Conservation (phyloP, 495 filamentous ascomycete species). For the Bombardia bombarda region DNA sequence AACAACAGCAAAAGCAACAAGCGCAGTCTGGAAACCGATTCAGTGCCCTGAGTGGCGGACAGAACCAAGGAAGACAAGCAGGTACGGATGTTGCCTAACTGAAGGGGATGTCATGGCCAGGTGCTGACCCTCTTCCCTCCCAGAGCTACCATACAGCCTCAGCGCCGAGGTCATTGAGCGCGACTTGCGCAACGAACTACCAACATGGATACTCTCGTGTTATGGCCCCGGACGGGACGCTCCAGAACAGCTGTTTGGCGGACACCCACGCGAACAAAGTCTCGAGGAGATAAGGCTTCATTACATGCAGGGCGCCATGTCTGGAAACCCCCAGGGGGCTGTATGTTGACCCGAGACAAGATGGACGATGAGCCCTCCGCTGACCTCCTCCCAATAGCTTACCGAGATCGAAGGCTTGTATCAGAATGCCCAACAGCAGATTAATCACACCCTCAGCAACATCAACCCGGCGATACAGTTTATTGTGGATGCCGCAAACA, state of each 20-base stretch:
- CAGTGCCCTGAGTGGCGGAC: slow-evolving; percentile 15
- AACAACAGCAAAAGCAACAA: slow-evolving; percentile 13
- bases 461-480: slow-evolving; percentile 66
- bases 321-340: slow-evolving; percentile 56
- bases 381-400: slow-evolving; percentile 24
- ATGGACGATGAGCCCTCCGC: too few relatives aligned
- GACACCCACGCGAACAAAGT: slow-evolving; percentile 68
- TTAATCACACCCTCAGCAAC: slow-evolving; percentile 56
- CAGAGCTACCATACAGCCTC: slow-evolving; percentile 28
- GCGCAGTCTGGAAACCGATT: slow-evolving; percentile 24
- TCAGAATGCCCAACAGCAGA: slow-evolving; percentile 57
- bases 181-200: slow-evolving; percentile 62
- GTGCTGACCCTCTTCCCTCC: too few relatives aligned
- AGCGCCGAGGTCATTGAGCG: slow-evolving; percentile 46
- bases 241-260: slow-evolving; percentile 74
- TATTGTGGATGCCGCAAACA: slow-evolving; percentile 55
- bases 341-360: slow-evolving; percentile 26
- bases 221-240: slow-evolving; percentile 67
- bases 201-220: slow-evolving; percentile 75
- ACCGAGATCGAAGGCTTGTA: slow-evolving; percentile 55
- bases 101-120: too few relatives aligned
- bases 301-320: slow-evolving; percentile 50
- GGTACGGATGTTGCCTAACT: too few relatives aligned
- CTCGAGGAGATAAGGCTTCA: slow-evolving; percentile 72
- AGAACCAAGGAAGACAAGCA: background rate